phyloP scores from a whole-genome alignment of 1,284 basidiomycete genomes.

The Tilletia indica region DNA sequence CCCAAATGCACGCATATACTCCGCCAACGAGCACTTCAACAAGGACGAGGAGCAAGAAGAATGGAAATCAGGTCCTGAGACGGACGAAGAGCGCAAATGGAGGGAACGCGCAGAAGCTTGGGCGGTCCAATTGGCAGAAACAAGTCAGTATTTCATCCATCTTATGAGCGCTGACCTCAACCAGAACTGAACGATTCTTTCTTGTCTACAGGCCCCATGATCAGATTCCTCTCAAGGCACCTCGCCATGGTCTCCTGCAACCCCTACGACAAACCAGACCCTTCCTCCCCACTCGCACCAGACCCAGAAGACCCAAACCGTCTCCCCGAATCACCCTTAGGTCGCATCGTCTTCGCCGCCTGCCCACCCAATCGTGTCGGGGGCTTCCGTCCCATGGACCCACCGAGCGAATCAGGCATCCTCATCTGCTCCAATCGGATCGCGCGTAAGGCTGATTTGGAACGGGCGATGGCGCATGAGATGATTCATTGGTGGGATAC shows the following conservation, averaged over 20 bases:
- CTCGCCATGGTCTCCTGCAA: slow-evolving; percentile 48
- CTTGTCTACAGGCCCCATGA: slow-evolving; percentile 41
- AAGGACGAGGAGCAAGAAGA: too few species aligned
- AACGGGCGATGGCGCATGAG: slow-evolving; percentile 89
- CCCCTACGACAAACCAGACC: slow-evolving; percentile 25
- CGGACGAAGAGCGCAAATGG: slow-evolving; percentile 27
- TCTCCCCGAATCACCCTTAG: slow-evolving; percentile 20
- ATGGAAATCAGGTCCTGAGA: slow-evolving; percentile 23
- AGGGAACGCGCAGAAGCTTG: slow-evolving; percentile 45
- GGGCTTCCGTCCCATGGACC: slow-evolving; percentile 44
- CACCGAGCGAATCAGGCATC: slow-evolving; percentile 38
- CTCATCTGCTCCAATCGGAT: slow-evolving; percentile 51
- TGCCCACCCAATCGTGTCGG: slow-evolving; percentile 46
- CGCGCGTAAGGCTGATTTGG: slow-evolving; percentile 79
- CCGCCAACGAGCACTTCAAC: too few species aligned
- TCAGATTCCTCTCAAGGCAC: slow-evolving; percentile 54
- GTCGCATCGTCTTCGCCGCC: slow-evolving; percentile 41
- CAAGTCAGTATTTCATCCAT: slow-evolving; percentile 26
- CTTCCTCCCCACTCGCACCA: not conserved
- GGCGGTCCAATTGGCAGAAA: slow-evolving; percentile 46
- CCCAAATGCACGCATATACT: too few species aligned
- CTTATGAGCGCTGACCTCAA: not conserved
- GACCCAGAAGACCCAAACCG: not conserved
- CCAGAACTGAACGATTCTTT: not conserved
- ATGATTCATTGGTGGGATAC: slow-evolving; percentile 96